phyloP scores from a whole-genome alignment of 73 alveolate genomes.

The Paramecium bursaria region DNA sequence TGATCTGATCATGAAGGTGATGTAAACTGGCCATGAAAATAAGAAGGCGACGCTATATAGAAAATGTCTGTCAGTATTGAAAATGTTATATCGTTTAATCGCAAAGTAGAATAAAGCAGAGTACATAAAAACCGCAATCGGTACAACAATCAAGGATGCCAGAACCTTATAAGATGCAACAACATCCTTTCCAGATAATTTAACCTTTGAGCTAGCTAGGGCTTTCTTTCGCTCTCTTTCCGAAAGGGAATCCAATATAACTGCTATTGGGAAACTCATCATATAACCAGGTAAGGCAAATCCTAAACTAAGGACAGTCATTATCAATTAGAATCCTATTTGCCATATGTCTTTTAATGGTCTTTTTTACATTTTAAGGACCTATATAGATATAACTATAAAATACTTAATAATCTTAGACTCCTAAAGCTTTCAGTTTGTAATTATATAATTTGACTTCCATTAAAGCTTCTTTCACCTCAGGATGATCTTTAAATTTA shows the following conservation, averaged over 20 bases:
- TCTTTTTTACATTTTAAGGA: slow-evolving; percentile 43
- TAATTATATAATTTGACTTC: slow-evolving; percentile 77
- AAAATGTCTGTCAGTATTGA: neutral
- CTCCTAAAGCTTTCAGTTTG: slow-evolving; percentile 81
- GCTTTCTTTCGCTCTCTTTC: slow-evolving; percentile 86
- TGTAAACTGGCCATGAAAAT: slow-evolving; percentile 80
- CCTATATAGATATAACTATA: slow-evolving; percentile 21
- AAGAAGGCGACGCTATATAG: slow-evolving; percentile 60
- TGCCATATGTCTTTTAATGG: neutral
- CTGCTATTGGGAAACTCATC: slow-evolving; percentile 76
- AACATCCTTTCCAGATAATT: slow-evolving; percentile 85
- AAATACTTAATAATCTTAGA: slow-evolving; percentile 86
- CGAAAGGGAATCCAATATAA: slow-evolving; percentile 71
- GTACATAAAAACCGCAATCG: slow-evolving; percentile 56
- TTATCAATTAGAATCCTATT: slow-evolving; percentile 21
- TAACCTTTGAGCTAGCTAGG: slow-evolving; percentile 79
- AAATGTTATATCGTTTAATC: slow-evolving; percentile 41
- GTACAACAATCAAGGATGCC: slow-evolving; percentile 73
- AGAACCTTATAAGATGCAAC: slow-evolving; percentile 82
- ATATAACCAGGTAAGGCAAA: slow-evolving; percentile 83
- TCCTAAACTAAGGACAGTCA: slow-evolving; percentile 40
- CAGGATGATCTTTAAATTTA: slow-evolving; percentile 75
- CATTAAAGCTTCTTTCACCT: slow-evolving; percentile 69
- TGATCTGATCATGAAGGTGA: slow-evolving; percentile 76
- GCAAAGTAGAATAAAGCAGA: slow-evolving; percentile 67